Percentiles rank a stretch among this genome's conserved stretches.
phyloP scores from a whole-genome alignment of 495 filamentous ascomycete genomes.

The Xylaria castorea region DNA sequence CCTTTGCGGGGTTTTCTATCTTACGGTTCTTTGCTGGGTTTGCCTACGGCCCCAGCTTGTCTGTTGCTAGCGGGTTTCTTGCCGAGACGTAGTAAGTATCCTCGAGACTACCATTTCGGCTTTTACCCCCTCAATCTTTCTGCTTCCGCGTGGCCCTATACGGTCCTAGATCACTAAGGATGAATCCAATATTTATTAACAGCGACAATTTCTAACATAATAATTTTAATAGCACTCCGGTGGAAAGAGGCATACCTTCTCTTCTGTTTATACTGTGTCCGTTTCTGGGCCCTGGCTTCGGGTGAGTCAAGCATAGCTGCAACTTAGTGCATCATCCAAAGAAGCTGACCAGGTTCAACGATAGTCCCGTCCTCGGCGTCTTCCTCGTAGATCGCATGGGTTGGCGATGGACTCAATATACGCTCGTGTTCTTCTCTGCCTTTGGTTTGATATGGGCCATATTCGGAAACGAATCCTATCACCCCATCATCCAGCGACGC shows the following conservation, averaged over 20 bases:
- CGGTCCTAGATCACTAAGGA: neutral
- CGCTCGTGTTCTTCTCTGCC: conserved; percentile 47
- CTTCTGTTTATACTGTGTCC: conserved; percentile 62
- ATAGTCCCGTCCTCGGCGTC: conserved; percentile 67
- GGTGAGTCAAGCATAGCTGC: conserved; percentile 31
- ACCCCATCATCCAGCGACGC: conserved; percentile 62
- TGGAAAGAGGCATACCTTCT: conserved; percentile 52
- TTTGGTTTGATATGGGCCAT: conserved; percentile 54
- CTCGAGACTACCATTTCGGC: neutral
- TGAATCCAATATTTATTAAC: neutral
- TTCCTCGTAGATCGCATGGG: conserved; percentile 62
- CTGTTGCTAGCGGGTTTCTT: conserved; percentile 62
- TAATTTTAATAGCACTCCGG: conserved; percentile 31
- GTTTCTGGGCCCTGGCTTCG: conserved; percentile 64
- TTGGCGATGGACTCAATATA: conserved; percentile 67
- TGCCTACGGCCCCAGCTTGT: conserved; percentile 59
- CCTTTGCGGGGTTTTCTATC: conserved; percentile 61
- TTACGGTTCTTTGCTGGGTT: conserved; percentile 69
- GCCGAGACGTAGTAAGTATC: conserved; percentile 56
- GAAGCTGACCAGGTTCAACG: conserved; percentile 2
- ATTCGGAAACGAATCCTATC: conserved; percentile 66
- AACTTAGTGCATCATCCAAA: neutral
- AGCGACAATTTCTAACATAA: neutral
- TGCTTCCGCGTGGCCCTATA: neutral
- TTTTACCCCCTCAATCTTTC: neutral